Evolutionary conservation across 2,329 filamentous ascomycete genomes (phyloP).

Genomic region (Leptosphaerulina australis): DNA sequence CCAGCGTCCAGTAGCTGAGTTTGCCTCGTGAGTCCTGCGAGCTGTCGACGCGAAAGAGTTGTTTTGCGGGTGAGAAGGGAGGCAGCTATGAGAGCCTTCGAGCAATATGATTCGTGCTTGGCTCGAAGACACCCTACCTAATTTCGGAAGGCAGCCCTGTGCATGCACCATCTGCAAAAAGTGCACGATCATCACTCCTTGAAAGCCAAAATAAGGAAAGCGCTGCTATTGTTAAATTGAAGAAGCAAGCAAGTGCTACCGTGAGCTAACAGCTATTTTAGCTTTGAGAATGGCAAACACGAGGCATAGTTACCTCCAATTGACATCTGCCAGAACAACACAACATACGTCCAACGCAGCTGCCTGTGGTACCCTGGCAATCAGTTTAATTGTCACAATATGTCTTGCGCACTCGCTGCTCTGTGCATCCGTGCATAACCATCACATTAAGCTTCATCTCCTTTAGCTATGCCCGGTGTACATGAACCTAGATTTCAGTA

Average conservation of each 20-base stretch:
- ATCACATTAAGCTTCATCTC: conserved; percentile 5
- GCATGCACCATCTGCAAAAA: conserved; percentile 16
- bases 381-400: conserved; percentile 7
- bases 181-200: conserved; percentile 10
- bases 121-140: conserved; percentile 19
- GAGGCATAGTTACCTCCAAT: not conserved
- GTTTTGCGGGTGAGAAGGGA: conserved; percentile 27
- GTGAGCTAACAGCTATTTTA: not conserved
- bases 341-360: not conserved
- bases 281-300: not conserved
- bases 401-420: conserved; percentile 10
- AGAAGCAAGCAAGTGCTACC: not conserved
- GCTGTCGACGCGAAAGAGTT: conserved; percentile 27
- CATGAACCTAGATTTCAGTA: conserved; percentile 13
- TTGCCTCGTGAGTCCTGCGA: conserved; percentile 26
- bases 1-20: conserved; percentile 28
- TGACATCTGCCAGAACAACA: not conserved
- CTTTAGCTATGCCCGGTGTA: conserved; percentile 11
- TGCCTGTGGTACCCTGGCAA: not conserved
- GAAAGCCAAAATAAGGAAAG: conserved; percentile 1
- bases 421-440: conserved; percentile 14
- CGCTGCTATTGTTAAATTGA: not conserved
- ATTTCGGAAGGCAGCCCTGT: conserved; percentile 18
- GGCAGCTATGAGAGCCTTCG: conserved; percentile 22
- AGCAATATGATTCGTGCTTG: conserved; percentile 37